Evolutionary conservation across 1,284 basidiomycete species (phyloP).

Genomic region (Rhizoctonia solani): DNA sequence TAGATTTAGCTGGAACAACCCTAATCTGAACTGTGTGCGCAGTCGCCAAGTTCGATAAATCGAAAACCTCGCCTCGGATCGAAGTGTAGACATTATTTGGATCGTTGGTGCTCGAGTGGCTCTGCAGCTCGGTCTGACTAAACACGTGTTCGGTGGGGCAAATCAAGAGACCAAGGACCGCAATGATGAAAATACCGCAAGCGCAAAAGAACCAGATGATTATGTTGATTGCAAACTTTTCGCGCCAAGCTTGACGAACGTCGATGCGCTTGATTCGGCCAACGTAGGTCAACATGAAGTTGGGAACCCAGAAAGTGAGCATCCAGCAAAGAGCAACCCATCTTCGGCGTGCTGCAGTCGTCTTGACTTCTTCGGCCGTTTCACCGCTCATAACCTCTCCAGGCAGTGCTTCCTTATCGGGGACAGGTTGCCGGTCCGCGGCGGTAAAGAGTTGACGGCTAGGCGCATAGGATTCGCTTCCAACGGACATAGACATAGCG

Average conservation of each 20-base stretch:
- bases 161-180: slow-evolving; percentile 84
- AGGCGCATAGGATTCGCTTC: slow-evolving; percentile 89
- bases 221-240: slow-evolving; percentile 94
- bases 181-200: slow-evolving; percentile 91
- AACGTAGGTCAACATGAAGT: slow-evolving; percentile 66
- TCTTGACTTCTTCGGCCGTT: slow-evolving; percentile 84
- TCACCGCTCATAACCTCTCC: slow-evolving; percentile 83
- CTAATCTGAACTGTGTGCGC: slow-evolving; percentile 71
- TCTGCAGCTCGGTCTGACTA: slow-evolving; percentile 72
- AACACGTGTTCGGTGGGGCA: slow-evolving; percentile 95
- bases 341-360: slow-evolving; percentile 74
- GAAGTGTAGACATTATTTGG: slow-evolving; percentile 78
- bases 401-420: slow-evolving; percentile 78
- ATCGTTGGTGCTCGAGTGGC: slow-evolving; percentile 66
- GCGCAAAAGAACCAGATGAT: slow-evolving; percentile 95
- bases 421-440: slow-evolving; percentile 69
- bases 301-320: slow-evolving; percentile 92
- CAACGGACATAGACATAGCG: slow-evolving; percentile 69
- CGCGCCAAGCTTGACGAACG: slow-evolving; percentile 94
- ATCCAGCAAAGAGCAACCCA: slow-evolving; percentile 91
- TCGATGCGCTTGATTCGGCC: slow-evolving; percentile 94
- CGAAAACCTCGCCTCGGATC: slow-evolving; percentile 93
- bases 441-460: slow-evolving; percentile 94
- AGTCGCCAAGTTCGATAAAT: slow-evolving; percentile 63
- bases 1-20: slow-evolving; percentile 73